These are phyloP conservation scores for Amaranthus cruentus DNA, from an alignment of 148 eudicot genomes.

Conservation along the genomic window DNA sequence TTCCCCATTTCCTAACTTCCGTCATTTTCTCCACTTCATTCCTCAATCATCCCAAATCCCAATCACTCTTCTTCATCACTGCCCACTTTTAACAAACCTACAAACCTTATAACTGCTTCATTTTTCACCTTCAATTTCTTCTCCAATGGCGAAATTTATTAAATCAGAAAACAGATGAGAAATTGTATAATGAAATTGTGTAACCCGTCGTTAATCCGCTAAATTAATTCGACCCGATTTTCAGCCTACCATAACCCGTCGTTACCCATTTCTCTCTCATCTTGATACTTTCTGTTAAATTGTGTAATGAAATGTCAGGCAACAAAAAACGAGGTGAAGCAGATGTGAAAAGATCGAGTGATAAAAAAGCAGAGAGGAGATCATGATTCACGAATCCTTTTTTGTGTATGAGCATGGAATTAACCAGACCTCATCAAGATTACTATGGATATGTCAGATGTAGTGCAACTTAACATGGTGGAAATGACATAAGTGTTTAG, in stretches of 20 bases:
- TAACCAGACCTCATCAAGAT: too few relatives aligned
- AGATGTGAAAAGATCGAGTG: slow-evolving; percentile 69
- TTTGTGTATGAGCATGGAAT: background rate
- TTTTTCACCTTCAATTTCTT: too few relatives aligned
- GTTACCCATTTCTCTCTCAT: slow-evolving; percentile 35
- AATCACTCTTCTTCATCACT: too few relatives aligned
- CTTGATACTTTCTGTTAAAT: background rate
- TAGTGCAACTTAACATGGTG: background rate
- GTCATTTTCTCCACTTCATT: too few relatives aligned
- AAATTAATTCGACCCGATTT: slow-evolving; percentile 53
- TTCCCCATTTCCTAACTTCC: slow-evolving; percentile 36
- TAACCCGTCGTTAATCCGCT: slow-evolving; percentile 51
- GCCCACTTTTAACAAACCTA: too few relatives aligned
- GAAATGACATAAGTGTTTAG: background rate
- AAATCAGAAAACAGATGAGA: slow-evolving; percentile 4
- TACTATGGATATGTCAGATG: too few relatives aligned
- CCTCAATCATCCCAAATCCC: too few relatives aligned
- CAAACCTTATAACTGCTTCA: too few relatives aligned
- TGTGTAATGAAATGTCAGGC: slow-evolving; percentile 38
- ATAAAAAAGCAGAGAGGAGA: slow-evolving; percentile 58
- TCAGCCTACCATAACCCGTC: slow-evolving; percentile 30
- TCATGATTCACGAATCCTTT: slow-evolving; percentile 18
- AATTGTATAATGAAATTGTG: slow-evolving; percentile 55
- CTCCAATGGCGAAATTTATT: slow-evolving; percentile 6
- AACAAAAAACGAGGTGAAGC: slow-evolving; percentile 82